These are phyloP conservation scores for Epichloe gansuensis DNA, from an alignment of 2,329 filamentous ascomycete genomes.

Conservation along the genomic window DNA sequence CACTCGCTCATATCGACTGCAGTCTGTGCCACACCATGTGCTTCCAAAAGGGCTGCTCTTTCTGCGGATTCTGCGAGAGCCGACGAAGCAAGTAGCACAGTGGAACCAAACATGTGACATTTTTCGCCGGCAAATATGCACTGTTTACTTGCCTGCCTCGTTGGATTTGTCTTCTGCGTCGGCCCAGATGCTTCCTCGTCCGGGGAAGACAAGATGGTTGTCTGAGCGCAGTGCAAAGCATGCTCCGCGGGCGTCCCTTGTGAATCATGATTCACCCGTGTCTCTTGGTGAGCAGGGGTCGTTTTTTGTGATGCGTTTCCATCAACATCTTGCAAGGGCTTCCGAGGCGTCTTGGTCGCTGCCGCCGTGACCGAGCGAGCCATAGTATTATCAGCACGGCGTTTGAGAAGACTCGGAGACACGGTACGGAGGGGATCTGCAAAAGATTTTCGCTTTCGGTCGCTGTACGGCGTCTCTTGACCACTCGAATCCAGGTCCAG, in stretches of 20 bases:
- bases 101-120: constrained; percentile 25
- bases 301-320: constrained; percentile 11
- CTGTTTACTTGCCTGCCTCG: not conserved
- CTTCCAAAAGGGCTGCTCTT: constrained; percentile 24
- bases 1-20: constrained; percentile 25
- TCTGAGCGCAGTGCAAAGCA: not conserved
- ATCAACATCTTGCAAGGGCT: constrained; percentile 13
- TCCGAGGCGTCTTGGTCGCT: constrained; percentile 5
- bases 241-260: not conserved
- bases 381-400: not conserved
- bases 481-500: not conserved
- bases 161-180: not conserved
- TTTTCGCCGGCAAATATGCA: constrained; percentile 21
- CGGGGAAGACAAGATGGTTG: not conserved
- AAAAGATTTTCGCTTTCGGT: constrained; percentile 6
- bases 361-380: not conserved
- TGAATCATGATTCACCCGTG: not conserved
- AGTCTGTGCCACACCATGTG: constrained; percentile 28
- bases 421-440: not conserved
- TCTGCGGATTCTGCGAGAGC: constrained; percentile 24
- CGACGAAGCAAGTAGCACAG: constrained; percentile 29
- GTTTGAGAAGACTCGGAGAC: constrained; percentile 10
- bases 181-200: not conserved
- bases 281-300: not conserved
- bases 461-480: not conserved